Conservation (phyloP, 305 asterid genomes). For the Fraxinus nigra region DNA sequence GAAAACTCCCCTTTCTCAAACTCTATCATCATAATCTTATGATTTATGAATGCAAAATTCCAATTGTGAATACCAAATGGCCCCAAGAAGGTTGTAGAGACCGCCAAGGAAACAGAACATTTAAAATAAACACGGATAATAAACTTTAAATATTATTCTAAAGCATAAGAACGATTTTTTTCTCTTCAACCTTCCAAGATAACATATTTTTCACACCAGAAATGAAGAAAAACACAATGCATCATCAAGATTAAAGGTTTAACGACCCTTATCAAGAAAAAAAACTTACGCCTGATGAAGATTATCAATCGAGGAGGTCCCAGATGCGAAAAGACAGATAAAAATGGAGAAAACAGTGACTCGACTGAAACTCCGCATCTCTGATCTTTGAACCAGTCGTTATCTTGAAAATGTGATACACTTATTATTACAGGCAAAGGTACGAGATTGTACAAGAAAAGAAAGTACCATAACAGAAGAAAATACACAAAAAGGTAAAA, state of each 20-base stretch:
- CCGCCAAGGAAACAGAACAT: background rate
- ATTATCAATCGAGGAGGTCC: constrained; percentile 51
- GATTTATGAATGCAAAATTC: background rate
- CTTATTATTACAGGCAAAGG: constrained; percentile 9
- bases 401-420: constrained; percentile 37
- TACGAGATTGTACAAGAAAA: constrained; percentile 17
- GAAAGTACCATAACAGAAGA: background rate
- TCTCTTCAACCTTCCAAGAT: background rate
- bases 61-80: background rate
- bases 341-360: constrained; percentile 38
- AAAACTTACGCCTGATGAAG: constrained; percentile 84
- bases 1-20: background rate
- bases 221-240: constrained; percentile 18
- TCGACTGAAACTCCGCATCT: constrained; percentile 52
- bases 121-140: background rate
- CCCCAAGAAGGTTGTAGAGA: background rate
- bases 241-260: constrained; percentile 12
- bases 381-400: constrained; percentile 44
- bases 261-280: constrained; percentile 7
- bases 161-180: constrained; percentile 6
- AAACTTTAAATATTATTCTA: background rate
- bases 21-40: background rate
- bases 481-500: constrained; percentile 11
- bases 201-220: background rate
- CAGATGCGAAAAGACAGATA: constrained; percentile 41